phyloP scores from a whole-genome alignment of 140 eudicot species.

The Erigeron philadelphicus region DNA sequence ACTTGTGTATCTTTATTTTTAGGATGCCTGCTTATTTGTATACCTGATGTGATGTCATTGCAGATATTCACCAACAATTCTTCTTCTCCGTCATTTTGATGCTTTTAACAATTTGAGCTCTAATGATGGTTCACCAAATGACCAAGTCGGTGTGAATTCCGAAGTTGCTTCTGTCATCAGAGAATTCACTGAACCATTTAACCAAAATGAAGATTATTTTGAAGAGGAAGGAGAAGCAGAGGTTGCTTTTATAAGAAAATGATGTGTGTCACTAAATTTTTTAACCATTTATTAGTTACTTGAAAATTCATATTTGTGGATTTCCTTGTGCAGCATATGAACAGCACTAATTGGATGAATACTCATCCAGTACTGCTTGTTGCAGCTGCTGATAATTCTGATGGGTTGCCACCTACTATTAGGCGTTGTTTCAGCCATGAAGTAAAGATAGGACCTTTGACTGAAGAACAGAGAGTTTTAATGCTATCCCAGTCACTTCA shows the following conservation, averaged over 20 bases:
- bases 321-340: slow-evolving; percentile 42
- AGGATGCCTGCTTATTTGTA: slow-evolving; percentile 6
- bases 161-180: slow-evolving; percentile 78
- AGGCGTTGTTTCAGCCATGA: slow-evolving; percentile 97
- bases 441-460: slow-evolving; percentile 67
- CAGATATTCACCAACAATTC: slow-evolving; percentile 88
- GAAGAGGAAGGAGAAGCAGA: slow-evolving; percentile 43
- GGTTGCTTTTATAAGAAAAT: slow-evolving; percentile 36
- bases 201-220: slow-evolving; percentile 35
- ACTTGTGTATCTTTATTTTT: slow-evolving; percentile 14
- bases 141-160: slow-evolving; percentile 66
- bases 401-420: slow-evolving; percentile 78
- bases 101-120: slow-evolving; percentile 57
- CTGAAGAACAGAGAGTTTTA: slow-evolving; percentile 76
- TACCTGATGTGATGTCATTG: slow-evolving; percentile 15
- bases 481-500: slow-evolving; percentile 65
- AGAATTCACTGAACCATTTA: slow-evolving; percentile 69
- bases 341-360: slow-evolving; percentile 29
- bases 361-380: slow-evolving; percentile 62
- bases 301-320: slow-evolving; percentile 2
- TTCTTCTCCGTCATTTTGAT: slow-evolving; percentile 89
- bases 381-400: slow-evolving; percentile 79
- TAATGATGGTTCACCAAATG: slow-evolving; percentile 64
- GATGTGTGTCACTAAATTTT: slow-evolving; percentile 4
- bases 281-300: slow-evolving; percentile 7